Evolutionary conservation across 2,329 filamentous ascomycete species (phyloP), one percentile per base, ranked within the genome.

Genomic region (Fusarium chlamydosporum): DNA sequence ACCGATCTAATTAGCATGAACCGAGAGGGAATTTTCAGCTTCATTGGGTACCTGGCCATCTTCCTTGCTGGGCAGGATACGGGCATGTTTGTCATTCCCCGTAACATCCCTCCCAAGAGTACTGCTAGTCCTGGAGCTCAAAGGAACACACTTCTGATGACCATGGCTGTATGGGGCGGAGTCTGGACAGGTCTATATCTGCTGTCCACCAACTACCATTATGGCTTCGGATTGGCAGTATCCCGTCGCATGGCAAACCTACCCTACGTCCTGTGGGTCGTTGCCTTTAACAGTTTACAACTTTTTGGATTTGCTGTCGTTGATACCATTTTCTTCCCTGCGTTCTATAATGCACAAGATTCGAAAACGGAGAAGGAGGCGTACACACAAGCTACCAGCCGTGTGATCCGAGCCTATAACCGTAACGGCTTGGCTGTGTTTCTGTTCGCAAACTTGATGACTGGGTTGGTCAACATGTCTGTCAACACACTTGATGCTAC

Each of bases 21-120:
- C 76, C 88, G 95, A 27, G 96, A 99, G 79, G 96, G 96, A 0
- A 85, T 99, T n/a, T 97, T 95, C 79, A 97, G 94, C 55, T 97
- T 98, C 78, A 81, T 92, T 50, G 96, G 96, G 6, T 99, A 99
- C 76, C 86, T 99, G 45, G 92, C 95, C 46, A 97, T 99, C 61
- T 99, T 97, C 79, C 88, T 99, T 38, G 89, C 92, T 1, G 96
- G 96, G 5, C 93, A 96, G 76, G 91, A 92, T 40, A 88, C 91
- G 18, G 96, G 96, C 50, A 89, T 94, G 79, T 88, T 90, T 65
- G 87, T 96, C 61, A 87, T 98, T 37, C 92, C 93, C 4, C 79
- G 89, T 61, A 81, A 78, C 76, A 76, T 85, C 73, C 81, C 76
- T 67, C 74, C 79, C 61, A 81, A 80, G 66, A 81, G 80, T 75